A percentile compares a stretch with the other conserved stretches of the same genome.
Conservation (phyloP, 1,139 yeast species). For the Yamadazyma siamensis region DNA sequence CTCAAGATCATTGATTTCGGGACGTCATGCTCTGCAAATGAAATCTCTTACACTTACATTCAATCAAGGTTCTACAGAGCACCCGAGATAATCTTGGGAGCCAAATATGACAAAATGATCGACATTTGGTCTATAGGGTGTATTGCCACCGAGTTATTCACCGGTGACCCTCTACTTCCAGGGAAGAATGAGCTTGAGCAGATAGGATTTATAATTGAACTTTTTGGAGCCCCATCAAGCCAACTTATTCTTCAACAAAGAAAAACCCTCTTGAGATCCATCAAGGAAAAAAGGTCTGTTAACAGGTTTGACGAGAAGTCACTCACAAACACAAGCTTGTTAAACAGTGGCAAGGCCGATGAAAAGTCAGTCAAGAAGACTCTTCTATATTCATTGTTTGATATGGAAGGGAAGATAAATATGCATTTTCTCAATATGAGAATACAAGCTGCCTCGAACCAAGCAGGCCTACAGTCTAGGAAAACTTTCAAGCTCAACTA, state of each 20-base stretch:
- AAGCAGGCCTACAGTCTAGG: constrained; percentile 15
- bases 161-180: constrained; percentile 67
- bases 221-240: constrained; percentile 60
- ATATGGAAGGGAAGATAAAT: constrained; percentile 36
- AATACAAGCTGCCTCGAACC: constrained; percentile 16
- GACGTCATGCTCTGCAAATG: constrained; percentile 49
- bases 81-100: constrained; percentile 82
- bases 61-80: constrained; percentile 68
- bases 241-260: constrained; percentile 23
- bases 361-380: constrained; percentile 30
- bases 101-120: constrained; percentile 63
- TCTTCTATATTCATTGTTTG: constrained; percentile 37
- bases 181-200: constrained; percentile 71
- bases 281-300: constrained; percentile 15
- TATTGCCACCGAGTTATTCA: constrained; percentile 60
- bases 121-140: constrained; percentile 84
- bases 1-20: constrained; percentile 68
- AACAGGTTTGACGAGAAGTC: constrained; percentile 10
- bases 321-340: constrained; percentile 5
- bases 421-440: constrained; percentile 27
- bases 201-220: constrained; percentile 53
- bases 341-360: constrained; percentile 14
- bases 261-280: constrained; percentile 16
- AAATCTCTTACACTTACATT: constrained; percentile 53
- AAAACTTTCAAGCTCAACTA: constrained; percentile 27